Conservation (phyloP, 441 rosid species). For the Eutrema salsugineum region DNA sequence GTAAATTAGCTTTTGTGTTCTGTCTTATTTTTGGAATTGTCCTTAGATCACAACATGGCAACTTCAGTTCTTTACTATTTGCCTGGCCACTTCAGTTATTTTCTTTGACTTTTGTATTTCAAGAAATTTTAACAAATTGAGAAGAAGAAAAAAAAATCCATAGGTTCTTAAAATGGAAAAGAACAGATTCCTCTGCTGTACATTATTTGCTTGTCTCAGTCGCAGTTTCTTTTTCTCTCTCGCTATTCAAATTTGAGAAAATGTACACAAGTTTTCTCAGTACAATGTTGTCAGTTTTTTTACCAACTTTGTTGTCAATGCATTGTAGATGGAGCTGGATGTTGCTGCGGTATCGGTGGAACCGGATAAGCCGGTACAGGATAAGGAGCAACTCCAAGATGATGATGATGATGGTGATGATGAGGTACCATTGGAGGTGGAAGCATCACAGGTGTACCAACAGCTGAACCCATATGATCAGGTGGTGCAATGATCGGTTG, state of each 20-base stretch:
- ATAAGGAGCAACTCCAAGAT: constrained; percentile 43
- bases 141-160: too few relatives aligned
- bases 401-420: constrained; percentile 28
- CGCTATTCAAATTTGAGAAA: background rate
- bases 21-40: background rate
- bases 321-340: constrained; percentile 48
- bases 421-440: constrained; percentile 50
- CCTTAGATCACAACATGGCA: too few relatives aligned
- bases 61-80: background rate
- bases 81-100: too few relatives aligned
- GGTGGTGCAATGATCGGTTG: constrained; percentile 65
- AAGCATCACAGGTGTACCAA: constrained; percentile 89
- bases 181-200: constrained; percentile 14
- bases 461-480: constrained; percentile 65
- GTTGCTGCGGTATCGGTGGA: constrained; percentile 59
- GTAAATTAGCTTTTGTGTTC: background rate
- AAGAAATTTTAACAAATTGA: background rate
- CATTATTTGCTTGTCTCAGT: constrained; percentile 3
- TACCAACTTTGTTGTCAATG: constrained; percentile 38
- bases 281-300: constrained; percentile 24
- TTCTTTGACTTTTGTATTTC: background rate
- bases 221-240: background rate
- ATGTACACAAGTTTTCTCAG: constrained; percentile 20
- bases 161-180: background rate
- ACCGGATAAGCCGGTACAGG: constrained; percentile 68